Base-by-base conservation (phyloP, 176 grass and related monocot species). In the Carex scoparia region DNA sequence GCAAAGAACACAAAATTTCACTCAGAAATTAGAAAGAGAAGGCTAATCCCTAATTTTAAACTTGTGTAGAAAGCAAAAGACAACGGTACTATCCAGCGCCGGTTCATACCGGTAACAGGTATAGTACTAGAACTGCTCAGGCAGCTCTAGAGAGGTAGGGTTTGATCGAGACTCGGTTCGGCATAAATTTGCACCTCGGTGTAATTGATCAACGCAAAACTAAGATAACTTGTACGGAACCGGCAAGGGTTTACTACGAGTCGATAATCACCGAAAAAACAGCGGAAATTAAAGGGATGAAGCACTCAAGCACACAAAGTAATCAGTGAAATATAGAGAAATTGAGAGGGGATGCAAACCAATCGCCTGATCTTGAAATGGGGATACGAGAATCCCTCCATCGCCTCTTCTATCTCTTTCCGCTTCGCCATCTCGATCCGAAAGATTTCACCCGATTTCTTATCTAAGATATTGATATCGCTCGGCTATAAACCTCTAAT, bases 321-420 rank as follows among this genome's bases (percentile, higher is more conserved):
- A 10, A 51, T 51, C 44, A 27, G 11, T 4, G 44, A 37, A 83
- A 51, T 10, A 83, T 14, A 83, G 81, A 83, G 46, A 35, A 18
- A 82, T 56, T 32, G 44, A 16, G 40, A 38, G 18, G 60, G 32
- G 65, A 53, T 57, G 46, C 63, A 18, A 31, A 83, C 81, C 81
- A 83, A 69, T 83, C 81, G 81, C 30, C 81, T 83, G 81, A 83
- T 69, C 11, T 83, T 83, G 40, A 19, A 8, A 2, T 46, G 4
- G 4, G 59, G 81, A 12, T 35, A 10, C 63, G 63, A n/a, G 13
- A 83, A 83, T 66, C 13, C 81, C 54, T 67, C 81, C 1, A 69
- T 83, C 4, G 46, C 27, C 31, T 86, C 70, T 42, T 65, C 71
- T 15, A 79, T 86, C 84, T 86, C 84, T 48, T 77, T 77, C 5